A percentile compares a stretch with the other conserved stretches of the same genome.
Evolutionary conservation across 805 yeast genomes (phyloP).

Genomic region (Ogataea paraovalis): DNA sequence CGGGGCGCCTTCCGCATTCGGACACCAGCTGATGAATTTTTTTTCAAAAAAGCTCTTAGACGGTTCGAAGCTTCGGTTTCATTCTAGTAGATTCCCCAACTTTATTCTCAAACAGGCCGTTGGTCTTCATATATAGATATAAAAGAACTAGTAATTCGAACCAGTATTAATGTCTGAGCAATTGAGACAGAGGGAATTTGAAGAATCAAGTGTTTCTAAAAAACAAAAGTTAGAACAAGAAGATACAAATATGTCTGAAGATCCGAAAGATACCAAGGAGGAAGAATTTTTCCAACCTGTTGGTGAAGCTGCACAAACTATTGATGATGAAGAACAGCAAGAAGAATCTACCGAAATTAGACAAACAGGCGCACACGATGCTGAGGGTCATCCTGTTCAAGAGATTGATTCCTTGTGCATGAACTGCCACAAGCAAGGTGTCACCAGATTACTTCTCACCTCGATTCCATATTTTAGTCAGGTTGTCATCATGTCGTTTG

Average conservation of each 20-base stretch:
- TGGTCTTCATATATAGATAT: too few species aligned
- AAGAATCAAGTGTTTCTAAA: constrained; percentile 12
- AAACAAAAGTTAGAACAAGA: constrained; percentile 24
- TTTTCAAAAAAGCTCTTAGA: background rate
- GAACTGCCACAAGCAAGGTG: constrained; percentile 88
- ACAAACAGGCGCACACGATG: constrained; percentile 74
- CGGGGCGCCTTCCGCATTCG: background rate
- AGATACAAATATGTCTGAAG: constrained; percentile 4
- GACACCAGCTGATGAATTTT: background rate
- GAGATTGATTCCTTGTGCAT: constrained; percentile 93
- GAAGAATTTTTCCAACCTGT: constrained; percentile 52
- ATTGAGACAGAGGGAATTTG: background rate
- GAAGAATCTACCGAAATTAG: constrained; percentile 41
- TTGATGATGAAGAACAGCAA: constrained; percentile 31
- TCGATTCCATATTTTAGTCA: constrained; percentile 89
- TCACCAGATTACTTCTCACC: constrained; percentile 79
- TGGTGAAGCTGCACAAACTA: constrained; percentile 54
- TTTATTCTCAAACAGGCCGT: too few species aligned
- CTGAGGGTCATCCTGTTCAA: constrained; percentile 90
- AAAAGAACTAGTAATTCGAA: too few species aligned
- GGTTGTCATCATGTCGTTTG: constrained; percentile 89
- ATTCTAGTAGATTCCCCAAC: background rate
- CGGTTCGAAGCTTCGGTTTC: background rate
- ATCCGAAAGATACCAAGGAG: constrained; percentile 18
- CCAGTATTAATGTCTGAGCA: background rate